phyloP scores from a whole-genome alignment of 2,329 filamentous ascomycete genomes.

The Calonectria leucothoes region DNA sequence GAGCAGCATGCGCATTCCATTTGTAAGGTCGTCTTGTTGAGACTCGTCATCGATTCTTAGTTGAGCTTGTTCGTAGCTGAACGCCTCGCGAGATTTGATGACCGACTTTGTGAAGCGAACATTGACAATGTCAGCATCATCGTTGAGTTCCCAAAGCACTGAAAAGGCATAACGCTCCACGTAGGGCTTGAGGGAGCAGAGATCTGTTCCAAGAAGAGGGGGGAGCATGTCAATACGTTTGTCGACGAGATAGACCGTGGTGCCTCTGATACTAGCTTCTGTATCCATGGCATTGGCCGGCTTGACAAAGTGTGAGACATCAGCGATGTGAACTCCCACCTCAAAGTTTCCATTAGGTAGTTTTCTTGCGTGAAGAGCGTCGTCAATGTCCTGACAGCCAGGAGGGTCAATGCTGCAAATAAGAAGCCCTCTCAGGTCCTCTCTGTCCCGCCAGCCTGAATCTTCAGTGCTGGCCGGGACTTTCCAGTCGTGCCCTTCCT shows the following conservation, averaged over 20 bases:
- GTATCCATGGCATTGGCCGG: conserved; percentile 97
- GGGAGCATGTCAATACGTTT: conserved; percentile 99
- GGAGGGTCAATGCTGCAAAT: conserved; percentile 98
- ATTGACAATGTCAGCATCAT: conserved; percentile 85
- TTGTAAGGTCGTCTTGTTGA: conserved; percentile 89
- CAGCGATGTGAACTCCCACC: conserved; percentile 97
- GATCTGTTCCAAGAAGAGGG: conserved; percentile 92
- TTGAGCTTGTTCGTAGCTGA: conserved; percentile 97
- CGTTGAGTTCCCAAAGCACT: conserved; percentile 87
- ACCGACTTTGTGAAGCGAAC: conserved; percentile 97
- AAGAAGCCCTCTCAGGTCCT: conserved; percentile 85
- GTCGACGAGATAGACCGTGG: conserved; percentile 96
- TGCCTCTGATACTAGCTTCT: conserved; percentile 93
- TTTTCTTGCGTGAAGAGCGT: conserved; percentile 87
- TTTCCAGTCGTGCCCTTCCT: conserved; percentile 93
- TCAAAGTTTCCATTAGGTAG: conserved; percentile 95
- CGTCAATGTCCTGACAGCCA: conserved; percentile 97
- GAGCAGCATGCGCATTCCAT: conserved; percentile 88
- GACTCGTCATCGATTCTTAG: conserved; percentile 90
- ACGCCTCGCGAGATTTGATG: conserved; percentile 95
- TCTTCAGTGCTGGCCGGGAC: conserved; percentile 85
- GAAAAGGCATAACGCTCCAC: conserved; percentile 95
- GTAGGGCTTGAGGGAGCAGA: conserved; percentile 96
- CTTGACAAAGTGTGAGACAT: conserved; percentile 99
- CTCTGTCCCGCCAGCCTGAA: conserved; percentile 86